Conservation (phyloP, 2,329 filamentous ascomycete species). For the Elsinoe australis region DNA sequence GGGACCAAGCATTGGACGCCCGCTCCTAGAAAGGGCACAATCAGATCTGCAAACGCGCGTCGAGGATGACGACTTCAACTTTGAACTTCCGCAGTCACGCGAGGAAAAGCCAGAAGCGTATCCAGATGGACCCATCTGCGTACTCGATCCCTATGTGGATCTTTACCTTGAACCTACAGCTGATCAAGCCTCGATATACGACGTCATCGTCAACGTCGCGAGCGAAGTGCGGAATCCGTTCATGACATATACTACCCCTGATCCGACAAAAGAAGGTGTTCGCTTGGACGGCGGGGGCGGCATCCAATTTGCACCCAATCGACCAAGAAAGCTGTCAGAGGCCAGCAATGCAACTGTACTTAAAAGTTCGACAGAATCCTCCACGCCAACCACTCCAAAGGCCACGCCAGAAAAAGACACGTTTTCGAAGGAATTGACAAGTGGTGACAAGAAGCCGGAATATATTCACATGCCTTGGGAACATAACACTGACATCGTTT, state of each 20-base stretch:
- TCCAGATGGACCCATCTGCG: constrained; percentile 71
- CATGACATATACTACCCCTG: constrained; percentile 26
- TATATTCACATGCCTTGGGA: constrained; percentile 87
- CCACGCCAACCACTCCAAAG: constrained; percentile 47
- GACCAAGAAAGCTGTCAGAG: constrained; percentile 13
- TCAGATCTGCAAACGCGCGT: constrained; percentile 12
- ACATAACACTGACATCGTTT: constrained; percentile 77
- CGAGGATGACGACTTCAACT: constrained; percentile 44
- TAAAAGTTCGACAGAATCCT: constrained; percentile 21
- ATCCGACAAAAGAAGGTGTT: constrained; percentile 28
- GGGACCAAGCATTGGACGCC: background rate
- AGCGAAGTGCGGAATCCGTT: constrained; percentile 76
- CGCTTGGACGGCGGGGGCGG: constrained; percentile 28
- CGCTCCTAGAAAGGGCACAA: constrained; percentile 2
- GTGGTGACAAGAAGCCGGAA: constrained; percentile 53
- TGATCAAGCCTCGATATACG: constrained; percentile 68
- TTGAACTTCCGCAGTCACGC: constrained; percentile 50
- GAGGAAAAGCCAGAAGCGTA: constrained; percentile 72
- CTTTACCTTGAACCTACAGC: constrained; percentile 73
- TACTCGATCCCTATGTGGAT: constrained; percentile 70
- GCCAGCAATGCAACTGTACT: constrained; percentile 23
- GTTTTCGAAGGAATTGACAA: constrained; percentile 23
- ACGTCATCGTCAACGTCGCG: constrained; percentile 78
- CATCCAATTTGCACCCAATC: constrained; percentile 30
- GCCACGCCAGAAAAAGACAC: constrained; percentile 39